These are phyloP conservation scores for Casuarina glauca DNA, from an alignment of 306 rosid species.

Conservation along the genomic window DNA sequence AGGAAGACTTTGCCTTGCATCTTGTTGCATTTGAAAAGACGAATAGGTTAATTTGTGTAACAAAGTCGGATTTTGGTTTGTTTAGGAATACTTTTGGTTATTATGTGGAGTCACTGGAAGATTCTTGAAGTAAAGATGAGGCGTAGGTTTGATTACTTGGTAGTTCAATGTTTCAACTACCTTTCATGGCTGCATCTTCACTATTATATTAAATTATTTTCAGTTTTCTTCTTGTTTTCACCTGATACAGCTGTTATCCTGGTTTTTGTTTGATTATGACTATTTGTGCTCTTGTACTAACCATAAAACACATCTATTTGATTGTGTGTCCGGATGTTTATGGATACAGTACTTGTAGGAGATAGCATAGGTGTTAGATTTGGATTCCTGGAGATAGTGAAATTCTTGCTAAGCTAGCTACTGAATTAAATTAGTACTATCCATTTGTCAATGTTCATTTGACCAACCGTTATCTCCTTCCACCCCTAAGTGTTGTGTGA, in stretches of 20 bases:
- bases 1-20: background rate
- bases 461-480: background rate
- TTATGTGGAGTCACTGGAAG: background rate
- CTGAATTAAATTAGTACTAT: background rate
- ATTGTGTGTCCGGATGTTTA: background rate
- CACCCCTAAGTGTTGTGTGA: background rate
- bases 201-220: background rate
- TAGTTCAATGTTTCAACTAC: background rate
- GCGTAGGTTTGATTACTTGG: slow-evolving; percentile 1
- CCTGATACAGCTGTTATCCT: background rate
- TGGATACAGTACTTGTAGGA: background rate
- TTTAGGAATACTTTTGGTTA: background rate
- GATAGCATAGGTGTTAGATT: background rate
- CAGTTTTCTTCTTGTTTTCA: slow-evolving; percentile 16
- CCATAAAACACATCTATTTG: background rate
- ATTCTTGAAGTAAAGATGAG: slow-evolving; percentile 4
- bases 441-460: background rate
- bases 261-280: background rate
- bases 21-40: background rate
- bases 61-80: background rate
- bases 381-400: background rate
- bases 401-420: background rate
- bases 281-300: background rate
- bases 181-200: background rate
- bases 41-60: background rate